Evolutionary conservation across 2,329 filamentous ascomycete genomes (phyloP).

Genomic region (Karstenula rhodostoma): DNA sequence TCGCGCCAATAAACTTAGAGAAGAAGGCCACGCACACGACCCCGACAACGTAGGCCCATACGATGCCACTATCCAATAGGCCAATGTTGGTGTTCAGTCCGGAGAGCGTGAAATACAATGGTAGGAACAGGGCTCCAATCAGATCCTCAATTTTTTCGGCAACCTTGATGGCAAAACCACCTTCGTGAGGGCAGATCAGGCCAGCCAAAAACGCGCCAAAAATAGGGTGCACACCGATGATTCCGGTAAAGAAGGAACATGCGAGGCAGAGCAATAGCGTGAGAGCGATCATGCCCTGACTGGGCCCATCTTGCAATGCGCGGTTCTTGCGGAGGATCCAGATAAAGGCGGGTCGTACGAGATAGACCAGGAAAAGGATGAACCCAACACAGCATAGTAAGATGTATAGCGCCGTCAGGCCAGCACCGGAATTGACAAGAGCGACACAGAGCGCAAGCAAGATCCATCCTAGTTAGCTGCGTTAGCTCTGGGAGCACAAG

Average conservation of each 20-base stretch:
- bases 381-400: constrained; percentile 79
- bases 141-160: constrained; percentile 96
- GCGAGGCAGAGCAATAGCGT: constrained; percentile 81
- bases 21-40: constrained; percentile 83
- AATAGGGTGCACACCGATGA: constrained; percentile 93
- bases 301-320: constrained; percentile 85
- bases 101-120: constrained; percentile 92
- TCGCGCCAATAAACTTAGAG: constrained; percentile 84
- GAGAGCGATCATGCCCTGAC: constrained; percentile 81
- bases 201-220: constrained; percentile 93
- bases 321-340: constrained; percentile 77
- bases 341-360: constrained; percentile 76
- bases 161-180: constrained; percentile 87
- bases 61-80: constrained; percentile 78
- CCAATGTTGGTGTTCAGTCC: constrained; percentile 89
- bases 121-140: constrained; percentile 81
- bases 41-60: constrained; percentile 89
- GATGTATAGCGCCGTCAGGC: constrained; percentile 84
- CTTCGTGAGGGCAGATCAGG: constrained; percentile 87
- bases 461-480: constrained; percentile 71
- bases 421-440: constrained; percentile 85
- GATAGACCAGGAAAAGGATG: constrained; percentile 76
- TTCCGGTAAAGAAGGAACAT: constrained; percentile 86
- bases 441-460: constrained; percentile 92
- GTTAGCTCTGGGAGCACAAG: constrained; percentile 17